Evolutionary conservation across 208 protist species (phyloP), one percentile per base, ranked within the genome.

Genomic region (Wallacemonas collosoma): DNA sequence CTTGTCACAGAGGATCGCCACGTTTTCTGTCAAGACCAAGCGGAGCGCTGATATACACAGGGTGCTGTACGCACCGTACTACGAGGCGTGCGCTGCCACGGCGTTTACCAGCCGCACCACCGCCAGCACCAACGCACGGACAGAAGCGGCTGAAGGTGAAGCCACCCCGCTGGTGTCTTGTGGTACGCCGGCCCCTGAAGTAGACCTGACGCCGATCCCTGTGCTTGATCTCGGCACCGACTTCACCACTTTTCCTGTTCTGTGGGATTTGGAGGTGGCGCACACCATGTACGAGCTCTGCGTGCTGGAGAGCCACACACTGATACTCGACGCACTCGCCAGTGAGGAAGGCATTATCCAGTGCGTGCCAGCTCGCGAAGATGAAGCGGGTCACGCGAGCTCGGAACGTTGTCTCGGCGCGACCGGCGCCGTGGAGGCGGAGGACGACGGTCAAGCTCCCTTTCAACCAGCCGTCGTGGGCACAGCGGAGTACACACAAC

Each of bases 191-290:
- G 26, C 73, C 61, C 50, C 72, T 54, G 47, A 57, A 35, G 75
- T 62, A 51, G 45, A n/a, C 12, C 43, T 15, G 9, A 15, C 7
- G 60, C 40, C 60, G 3, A 35, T 65, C 3, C 60, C 60, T 8
- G 51, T 38, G 50, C 79, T 78, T 38, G 72, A 81, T 50, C 75
- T 90, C 56, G 58, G 62, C 17, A 68, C 65, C 17, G 85, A 90
- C 62, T 86, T 90, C 68, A 86, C 83, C 72, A 80, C 85, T 61
- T 86, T 72, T 71, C 66, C 77, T 17, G 68, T 76, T 43, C 71
- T 90, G 15, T 85, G 79, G 78, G 82, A 90, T 50, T 60, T 87
- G 40, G 39, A 65, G 14, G 71, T 71, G 65, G 79, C 82, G 38
- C 72, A 87, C 38, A 63, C 68, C 17, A 84, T 90, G 79, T 65